A percentile compares a stretch with the other conserved stretches of the same genome.
phyloP scores from a whole-genome alignment of 2,329 filamentous ascomycete genomes.

The Sporothrix dimorphospora region DNA sequence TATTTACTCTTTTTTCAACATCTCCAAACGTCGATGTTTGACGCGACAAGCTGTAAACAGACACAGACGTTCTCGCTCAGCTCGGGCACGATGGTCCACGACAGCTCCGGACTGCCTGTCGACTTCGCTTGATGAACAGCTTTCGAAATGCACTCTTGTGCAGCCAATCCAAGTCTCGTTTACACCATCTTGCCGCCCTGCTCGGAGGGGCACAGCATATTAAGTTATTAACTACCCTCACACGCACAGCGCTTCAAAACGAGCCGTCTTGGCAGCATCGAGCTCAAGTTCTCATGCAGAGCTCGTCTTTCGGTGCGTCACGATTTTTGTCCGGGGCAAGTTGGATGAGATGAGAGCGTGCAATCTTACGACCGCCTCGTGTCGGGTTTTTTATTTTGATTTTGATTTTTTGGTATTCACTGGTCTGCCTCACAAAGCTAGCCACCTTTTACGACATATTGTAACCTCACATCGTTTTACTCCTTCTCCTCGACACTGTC shows the following conservation, averaged over 20 bases:
- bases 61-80: too few species aligned
- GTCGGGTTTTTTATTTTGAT: not conserved
- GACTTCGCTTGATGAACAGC: too few species aligned
- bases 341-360: not conserved
- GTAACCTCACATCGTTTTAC: not conserved
- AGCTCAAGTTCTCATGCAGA: not conserved
- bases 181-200: not conserved
- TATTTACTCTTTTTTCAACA: not conserved
- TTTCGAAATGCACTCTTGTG: not conserved
- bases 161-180: not conserved
- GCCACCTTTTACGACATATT: not conserved
- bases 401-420: too few species aligned
- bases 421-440: not conserved
- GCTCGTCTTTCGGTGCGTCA: not conserved
- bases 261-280: not conserved
- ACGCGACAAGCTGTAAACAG: not conserved
- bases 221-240: not conserved
- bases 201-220: not conserved
- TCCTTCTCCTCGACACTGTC: conserved; percentile 19
- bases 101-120: too few species aligned
- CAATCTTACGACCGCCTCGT: not conserved
- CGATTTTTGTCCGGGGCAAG: not conserved
- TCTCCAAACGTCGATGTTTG: too few species aligned
- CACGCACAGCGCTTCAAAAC: not conserved
- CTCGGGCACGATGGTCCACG: too few species aligned